phyloP scores from a whole-genome alignment of 208 protist genomes.

The Crithidia sp. region DNA sequence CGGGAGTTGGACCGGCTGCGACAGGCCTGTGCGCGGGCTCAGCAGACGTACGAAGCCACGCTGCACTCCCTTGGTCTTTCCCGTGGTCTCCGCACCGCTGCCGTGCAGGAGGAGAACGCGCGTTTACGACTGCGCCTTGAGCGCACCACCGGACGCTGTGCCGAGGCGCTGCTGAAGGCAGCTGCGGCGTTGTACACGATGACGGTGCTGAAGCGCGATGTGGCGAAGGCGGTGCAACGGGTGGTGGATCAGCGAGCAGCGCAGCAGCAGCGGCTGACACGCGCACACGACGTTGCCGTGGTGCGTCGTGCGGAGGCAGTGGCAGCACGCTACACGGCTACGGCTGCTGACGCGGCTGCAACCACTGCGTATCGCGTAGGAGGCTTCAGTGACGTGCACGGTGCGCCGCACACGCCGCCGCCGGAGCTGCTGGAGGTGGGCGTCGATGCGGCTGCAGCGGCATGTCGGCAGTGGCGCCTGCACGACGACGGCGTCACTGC shows the following conservation, averaged over 20 bases:
- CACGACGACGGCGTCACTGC: neutral
- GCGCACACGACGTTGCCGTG: neutral
- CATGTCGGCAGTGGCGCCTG: neutral
- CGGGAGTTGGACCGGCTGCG: neutral
- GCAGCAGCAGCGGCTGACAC: slow-evolving; percentile 2
- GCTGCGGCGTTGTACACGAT: neutral
- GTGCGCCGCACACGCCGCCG: neutral
- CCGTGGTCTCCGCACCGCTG: neutral
- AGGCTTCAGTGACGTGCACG: neutral
- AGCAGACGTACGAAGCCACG: neutral
- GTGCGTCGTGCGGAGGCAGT: neutral
- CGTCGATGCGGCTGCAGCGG: slow-evolving; percentile 9
- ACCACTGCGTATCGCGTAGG: too few relatives aligned
- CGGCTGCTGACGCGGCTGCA: too few relatives aligned
- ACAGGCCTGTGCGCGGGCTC: neutral
- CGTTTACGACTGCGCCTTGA: slow-evolving; percentile 8
- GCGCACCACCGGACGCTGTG: slow-evolving; percentile 5
- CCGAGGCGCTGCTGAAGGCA: neutral
- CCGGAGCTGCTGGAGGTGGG: slow-evolving; percentile 4
- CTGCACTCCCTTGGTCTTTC: neutral
- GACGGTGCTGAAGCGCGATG: neutral
- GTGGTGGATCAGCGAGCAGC: neutral
- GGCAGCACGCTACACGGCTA: neutral
- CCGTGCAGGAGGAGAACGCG: slow-evolving; percentile 8
- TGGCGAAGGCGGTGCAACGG: neutral